Evolutionary conservation across 139 green algal genomes (phyloP).

Genomic region (Microglena sp.): DNA sequence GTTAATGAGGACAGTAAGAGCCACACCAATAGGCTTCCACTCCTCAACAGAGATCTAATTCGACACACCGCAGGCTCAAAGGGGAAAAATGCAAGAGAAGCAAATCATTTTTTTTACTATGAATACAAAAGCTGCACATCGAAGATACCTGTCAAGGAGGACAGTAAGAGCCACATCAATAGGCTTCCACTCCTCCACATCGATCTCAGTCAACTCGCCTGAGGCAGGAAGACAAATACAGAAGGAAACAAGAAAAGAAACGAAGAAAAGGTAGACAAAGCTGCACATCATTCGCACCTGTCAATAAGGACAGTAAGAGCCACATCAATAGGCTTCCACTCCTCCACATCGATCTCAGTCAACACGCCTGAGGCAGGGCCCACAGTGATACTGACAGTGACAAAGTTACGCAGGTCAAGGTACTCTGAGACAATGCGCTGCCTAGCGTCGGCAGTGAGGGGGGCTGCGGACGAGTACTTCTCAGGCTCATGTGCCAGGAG

Average conservation of each 20-base stretch:
- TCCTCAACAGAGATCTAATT: slow-evolving; percentile 19
- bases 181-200: slow-evolving; percentile 44
- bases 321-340: slow-evolving; percentile 63
- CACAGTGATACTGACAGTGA: slow-evolving; percentile 45
- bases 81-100: background rate
- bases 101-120: background rate
- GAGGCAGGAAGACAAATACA: too few relatives aligned
- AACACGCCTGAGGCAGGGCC: slow-evolving; percentile 39
- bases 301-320: slow-evolving; percentile 69
- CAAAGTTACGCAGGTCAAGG: slow-evolving; percentile 32
- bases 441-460: slow-evolving; percentile 60
- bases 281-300: slow-evolving; percentile 27
- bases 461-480: slow-evolving; percentile 49
- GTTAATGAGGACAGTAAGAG: slow-evolving; percentile 63
- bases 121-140: too few relatives aligned
- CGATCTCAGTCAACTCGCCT: slow-evolving; percentile 30
- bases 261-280: too few relatives aligned
- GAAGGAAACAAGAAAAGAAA: too few relatives aligned
- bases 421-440: slow-evolving; percentile 77
- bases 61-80: slow-evolving; percentile 17
- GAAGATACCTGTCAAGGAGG: slow-evolving; percentile 55
- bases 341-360: slow-evolving; percentile 14
- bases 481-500: slow-evolving; percentile 51
- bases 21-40: slow-evolving; percentile 60
- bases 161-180: slow-evolving; percentile 66